phyloP scores from a whole-genome alignment of 1,284 basidiomycete species.

The Farysia itapuensis region DNA sequence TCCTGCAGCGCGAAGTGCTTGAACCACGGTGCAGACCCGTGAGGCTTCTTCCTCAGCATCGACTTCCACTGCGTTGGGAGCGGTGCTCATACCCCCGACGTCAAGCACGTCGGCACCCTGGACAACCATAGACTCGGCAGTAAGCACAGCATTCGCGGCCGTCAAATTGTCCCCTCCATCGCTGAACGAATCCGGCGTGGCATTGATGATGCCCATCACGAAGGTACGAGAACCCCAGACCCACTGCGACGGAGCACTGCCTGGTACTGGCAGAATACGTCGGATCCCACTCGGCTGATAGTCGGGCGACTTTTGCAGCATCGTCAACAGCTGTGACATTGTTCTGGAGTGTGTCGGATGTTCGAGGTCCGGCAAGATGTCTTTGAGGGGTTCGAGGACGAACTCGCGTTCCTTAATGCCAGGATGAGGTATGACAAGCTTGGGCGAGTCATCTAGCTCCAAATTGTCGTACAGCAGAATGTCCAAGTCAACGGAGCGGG shows the following conservation, averaged over 20 bases:
- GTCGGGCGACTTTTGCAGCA: constrained; percentile 41
- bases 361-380: constrained; percentile 62
- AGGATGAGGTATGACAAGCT: constrained; percentile 82
- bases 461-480: constrained; percentile 76
- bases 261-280: constrained; percentile 40
- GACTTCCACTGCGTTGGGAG: constrained; percentile 47
- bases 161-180: constrained; percentile 72
- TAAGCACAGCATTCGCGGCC: constrained; percentile 43
- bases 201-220: constrained; percentile 92
- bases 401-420: constrained; percentile 83
- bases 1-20: constrained; percentile 44
- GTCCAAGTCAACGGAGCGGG: constrained; percentile 88
- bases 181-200: constrained; percentile 95
- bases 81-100: constrained; percentile 82
- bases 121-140: constrained; percentile 35
- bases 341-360: constrained; percentile 52
- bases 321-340: constrained; percentile 43
- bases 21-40: constrained; percentile 68
- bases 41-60: constrained; percentile 68
- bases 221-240: constrained; percentile 64
- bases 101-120: constrained; percentile 75
- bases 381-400: constrained; percentile 80
- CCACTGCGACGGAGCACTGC: constrained; percentile 19
- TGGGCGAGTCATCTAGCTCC: constrained; percentile 69
- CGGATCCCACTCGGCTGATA: constrained; percentile 36